Evolutionary conservation across 108 stramenopile species (phyloP).

Genomic region (Cylindrotheca closterium): DNA sequence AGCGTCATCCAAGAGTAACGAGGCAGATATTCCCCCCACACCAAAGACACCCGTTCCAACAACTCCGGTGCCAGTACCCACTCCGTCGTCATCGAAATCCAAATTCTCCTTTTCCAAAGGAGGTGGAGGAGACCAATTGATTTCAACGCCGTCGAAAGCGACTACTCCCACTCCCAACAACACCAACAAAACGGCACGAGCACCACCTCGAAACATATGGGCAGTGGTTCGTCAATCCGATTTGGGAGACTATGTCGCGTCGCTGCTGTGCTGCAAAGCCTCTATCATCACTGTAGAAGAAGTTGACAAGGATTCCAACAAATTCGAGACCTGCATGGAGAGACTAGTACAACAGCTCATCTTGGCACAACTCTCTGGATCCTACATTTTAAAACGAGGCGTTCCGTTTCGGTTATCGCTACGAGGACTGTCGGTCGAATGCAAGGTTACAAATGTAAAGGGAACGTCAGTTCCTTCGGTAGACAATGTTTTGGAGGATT

Average conservation of each 20-base stretch:
- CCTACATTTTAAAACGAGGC: slow-evolving; percentile 1
- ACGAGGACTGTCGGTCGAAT: slow-evolving; percentile 8
- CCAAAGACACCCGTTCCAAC: slow-evolving; percentile 2
- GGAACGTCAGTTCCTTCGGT: not conserved
- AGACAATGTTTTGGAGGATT: not conserved
- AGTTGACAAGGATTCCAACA: not conserved
- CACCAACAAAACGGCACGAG: not conserved
- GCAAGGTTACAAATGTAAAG: slow-evolving; percentile 4
- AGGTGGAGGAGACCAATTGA: slow-evolving; percentile 51
- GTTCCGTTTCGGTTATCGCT: slow-evolving; percentile 12
- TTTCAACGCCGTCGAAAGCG: slow-evolving; percentile 24
- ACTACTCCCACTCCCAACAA: not conserved
- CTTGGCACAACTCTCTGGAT: slow-evolving; percentile 3
- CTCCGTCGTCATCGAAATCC: slow-evolving; percentile 40
- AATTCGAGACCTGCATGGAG: not conserved
- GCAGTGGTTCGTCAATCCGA: slow-evolving; percentile 27
- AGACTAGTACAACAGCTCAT: slow-evolving; percentile 20
- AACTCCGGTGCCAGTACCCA: slow-evolving; percentile 8
- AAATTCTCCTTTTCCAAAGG: slow-evolving; percentile 64
- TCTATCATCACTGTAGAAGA: not conserved
- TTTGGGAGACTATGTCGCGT: slow-evolving; percentile 17
- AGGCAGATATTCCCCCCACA: not conserved
- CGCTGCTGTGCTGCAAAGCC: slow-evolving; percentile 20
- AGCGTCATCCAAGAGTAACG: not conserved
- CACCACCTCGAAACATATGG: slow-evolving; percentile 7